phyloP scores from a whole-genome alignment of 2,329 filamentous ascomycete species.

The Aureobasidium sp. region DNA sequence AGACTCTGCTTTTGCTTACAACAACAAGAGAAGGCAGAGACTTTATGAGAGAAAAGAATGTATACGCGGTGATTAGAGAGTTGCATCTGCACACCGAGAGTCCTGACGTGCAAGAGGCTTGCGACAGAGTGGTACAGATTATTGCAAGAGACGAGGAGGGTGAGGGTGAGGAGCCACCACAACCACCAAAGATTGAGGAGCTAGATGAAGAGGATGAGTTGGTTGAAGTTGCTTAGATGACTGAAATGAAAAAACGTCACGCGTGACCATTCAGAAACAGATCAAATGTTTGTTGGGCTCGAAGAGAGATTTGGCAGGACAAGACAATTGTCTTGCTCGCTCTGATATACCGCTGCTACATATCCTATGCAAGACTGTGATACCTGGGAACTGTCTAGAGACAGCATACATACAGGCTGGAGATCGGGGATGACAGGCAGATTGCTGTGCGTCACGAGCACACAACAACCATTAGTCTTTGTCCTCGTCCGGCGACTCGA shows the following conservation, averaged over 20 bases:
- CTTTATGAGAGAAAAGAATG: slow-evolving; percentile 64
- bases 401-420: neutral
- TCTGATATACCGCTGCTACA: slow-evolving; percentile 1
- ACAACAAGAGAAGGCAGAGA: slow-evolving; percentile 71
- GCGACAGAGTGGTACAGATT: slow-evolving; percentile 83
- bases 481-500: neutral
- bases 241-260: too few species aligned
- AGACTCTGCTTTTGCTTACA: slow-evolving; percentile 77
- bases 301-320: neutral
- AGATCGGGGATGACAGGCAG: neutral
- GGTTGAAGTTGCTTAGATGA: slow-evolving; percentile 30
- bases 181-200: slow-evolving; percentile 37
- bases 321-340: neutral
- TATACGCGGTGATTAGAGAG: slow-evolving; percentile 86
- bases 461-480: neutral
- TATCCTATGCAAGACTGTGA: neutral
- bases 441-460: neutral
- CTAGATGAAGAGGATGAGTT: slow-evolving; percentile 34
- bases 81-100: slow-evolving; percentile 71
- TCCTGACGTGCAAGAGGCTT: slow-evolving; percentile 74
- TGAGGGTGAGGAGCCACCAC: slow-evolving; percentile 39
- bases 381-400: neutral
- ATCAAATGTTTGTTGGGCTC: neutral
- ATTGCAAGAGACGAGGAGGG: slow-evolving; percentile 71
- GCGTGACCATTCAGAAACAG: too few species aligned